Base-by-base conservation (phyloP, 1,284 basidiomycete species). In the Naganishia sp. region DNA sequence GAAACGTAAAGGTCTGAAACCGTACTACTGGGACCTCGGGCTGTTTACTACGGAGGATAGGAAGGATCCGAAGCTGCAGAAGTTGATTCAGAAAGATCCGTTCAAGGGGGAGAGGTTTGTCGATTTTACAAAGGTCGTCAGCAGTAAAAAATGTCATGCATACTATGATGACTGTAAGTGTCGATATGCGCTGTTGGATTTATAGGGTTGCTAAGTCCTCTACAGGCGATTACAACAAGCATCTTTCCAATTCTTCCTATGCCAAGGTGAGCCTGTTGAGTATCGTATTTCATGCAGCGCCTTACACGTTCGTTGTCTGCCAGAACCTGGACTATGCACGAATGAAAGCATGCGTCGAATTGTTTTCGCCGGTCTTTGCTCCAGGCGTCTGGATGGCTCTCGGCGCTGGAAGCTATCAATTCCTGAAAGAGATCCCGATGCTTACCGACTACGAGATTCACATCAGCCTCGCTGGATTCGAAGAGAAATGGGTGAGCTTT, bases 401-500 rank as follows among this genome's bases (percentile, higher is more conserved):
- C 0, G 90, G 86, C 65, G 89, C 84, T 1, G 87, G 88, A 0
- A 86, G 90, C 75, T 91, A 85, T 75, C 81, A 84, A 69, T 92
- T 88, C 78, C 78, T 90, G 55, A 85, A 86, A 52, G 91, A 94
- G 79, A 91, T 94, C 50, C 87, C 90, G 0, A 86, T 91, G 55
- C 81, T 90, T 16, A 75, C 84, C 1, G 77, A 78, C 7, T 94
- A 90, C 72, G 86, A 90, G 76, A 84, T 93, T 43, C 83, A 88
- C 63, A 77, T 86, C n/a, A 82, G 78, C 39, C 78, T 89, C 18
- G 87, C 81, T 5, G 83, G 86, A 3, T 94, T 90, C 90, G 91
- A 92, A 68, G 82, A 87, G 57, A 94, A 94, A 85, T 93, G 91
- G 91, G 88, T 90, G 70, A 71, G 85, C 78, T 28, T 21, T n/a